phyloP scores from a whole-genome alignment of 2,329 filamentous ascomycete species.

The Plenodomus tracheiphilus region DNA sequence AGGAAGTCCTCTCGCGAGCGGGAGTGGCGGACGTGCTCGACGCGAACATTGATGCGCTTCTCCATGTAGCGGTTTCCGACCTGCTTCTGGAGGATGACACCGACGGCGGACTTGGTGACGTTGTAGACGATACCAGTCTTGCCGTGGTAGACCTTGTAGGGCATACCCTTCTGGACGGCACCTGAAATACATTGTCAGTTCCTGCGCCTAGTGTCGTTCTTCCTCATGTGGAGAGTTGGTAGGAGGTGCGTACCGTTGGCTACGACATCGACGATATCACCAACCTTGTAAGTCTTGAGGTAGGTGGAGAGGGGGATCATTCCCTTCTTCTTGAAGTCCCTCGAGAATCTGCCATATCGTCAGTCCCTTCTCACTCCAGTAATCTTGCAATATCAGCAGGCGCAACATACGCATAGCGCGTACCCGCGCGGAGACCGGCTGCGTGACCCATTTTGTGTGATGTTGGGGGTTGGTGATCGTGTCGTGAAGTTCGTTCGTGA shows the following conservation, averaged over 20 bases:
- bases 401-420: conserved; percentile 46
- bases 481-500: conserved; percentile 9
- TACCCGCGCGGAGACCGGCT: conserved; percentile 51
- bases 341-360: conserved; percentile 65
- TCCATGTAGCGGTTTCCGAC: conserved; percentile 99
- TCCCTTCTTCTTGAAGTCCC: conserved; percentile 93
- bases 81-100: conserved; percentile 96
- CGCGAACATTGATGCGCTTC: conserved; percentile 99
- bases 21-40: conserved; percentile 95
- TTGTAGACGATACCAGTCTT: conserved; percentile 96
- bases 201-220: not conserved
- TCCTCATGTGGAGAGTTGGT: conserved; percentile 19
- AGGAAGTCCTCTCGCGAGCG: conserved; percentile 97
- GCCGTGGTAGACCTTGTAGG: conserved; percentile 99
- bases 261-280: conserved; percentile 98
- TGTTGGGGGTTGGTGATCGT: conserved; percentile 26
- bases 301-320: conserved; percentile 93
- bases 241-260: conserved; percentile 81
- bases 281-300: conserved; percentile 92
- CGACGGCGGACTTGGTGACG: conserved; percentile 96
- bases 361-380: conserved; percentile 18
- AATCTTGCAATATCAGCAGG: not conserved
- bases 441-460: conserved; percentile 58
- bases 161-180: conserved; percentile 67
- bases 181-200: conserved; percentile 31